Evolutionary conservation across 768 basidiomycete genomes (phyloP).

Genomic region (Roridomyces roridus): DNA sequence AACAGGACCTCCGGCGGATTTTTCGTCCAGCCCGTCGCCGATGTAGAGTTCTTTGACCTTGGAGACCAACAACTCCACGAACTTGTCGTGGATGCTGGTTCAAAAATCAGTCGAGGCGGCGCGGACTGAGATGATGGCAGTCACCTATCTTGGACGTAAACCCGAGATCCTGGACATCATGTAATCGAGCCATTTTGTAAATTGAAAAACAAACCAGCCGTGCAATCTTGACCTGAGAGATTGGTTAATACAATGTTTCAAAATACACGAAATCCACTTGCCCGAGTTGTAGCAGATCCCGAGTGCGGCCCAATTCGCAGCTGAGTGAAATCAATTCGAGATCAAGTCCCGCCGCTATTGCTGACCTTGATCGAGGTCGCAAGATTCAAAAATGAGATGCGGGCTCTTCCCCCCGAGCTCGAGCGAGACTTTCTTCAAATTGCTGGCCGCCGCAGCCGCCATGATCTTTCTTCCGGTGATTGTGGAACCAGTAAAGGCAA

Average conservation of each 20-base stretch:
- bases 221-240: conserved; percentile 78
- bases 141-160: conserved; percentile 81
- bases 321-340: conserved; percentile 38
- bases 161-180: conserved; percentile 53
- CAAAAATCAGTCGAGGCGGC: no score
- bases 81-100: conserved; percentile 78
- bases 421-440: conserved; percentile 94
- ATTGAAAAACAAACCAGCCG: conserved; percentile 58
- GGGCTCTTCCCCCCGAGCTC: conserved; percentile 96
- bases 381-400: conserved; percentile 88
- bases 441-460: conserved; percentile 91
- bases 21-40: conserved; percentile 82
- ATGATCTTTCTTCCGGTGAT: conserved; percentile 88
- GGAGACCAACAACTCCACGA: conserved; percentile 66
- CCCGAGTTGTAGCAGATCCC: conserved; percentile 87
- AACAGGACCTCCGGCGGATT: conserved; percentile 81
- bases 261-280: no score
- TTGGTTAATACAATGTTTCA: no score
- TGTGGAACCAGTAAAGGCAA: conserved; percentile 95
- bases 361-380: conserved; percentile 86
- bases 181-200: no score
- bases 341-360: background rate
- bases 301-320: conserved; percentile 85
- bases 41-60: conserved; percentile 75
- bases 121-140: no score